Evolutionary conservation across 2,329 filamentous ascomycete species (phyloP), one percentile per base, ranked within the genome.

Genomic region (Nannizziopsis arthrosporioides): DNA sequence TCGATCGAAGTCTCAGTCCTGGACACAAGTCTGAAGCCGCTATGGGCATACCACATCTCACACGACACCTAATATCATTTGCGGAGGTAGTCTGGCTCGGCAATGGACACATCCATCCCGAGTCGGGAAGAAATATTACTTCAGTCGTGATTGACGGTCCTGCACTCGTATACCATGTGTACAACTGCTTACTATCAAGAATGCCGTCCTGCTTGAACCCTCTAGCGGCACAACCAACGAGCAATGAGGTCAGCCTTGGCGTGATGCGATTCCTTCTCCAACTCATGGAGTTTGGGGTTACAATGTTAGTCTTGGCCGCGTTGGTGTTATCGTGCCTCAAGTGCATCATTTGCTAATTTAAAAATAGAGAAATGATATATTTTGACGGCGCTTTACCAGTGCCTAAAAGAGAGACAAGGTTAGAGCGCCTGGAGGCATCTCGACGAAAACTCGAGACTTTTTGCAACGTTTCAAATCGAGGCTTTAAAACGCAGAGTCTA

Each of bases 321-420:
- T 14, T 15, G 15, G 11, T 6, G 18, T 14, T 8, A 22, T 12
- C 37, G 27, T 8, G 27, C n/a, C 2, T 40, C 5, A 7, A 32
- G 19, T 19, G 5, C 5, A 17, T 32, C 9, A 5, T 30, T 5
- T 12, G 22, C 48, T 50, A 17, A 50, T 12, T n/a, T 44, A 38
- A 31, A 44, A 9, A 30, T 55, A 85, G 81, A 55, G 68, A 77
- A 50, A 78, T 74, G 41, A 84, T 95, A 46, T 88, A 83, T 61
- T 95, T 96, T 57, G 90, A 96, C 63, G 88, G 88, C 11, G 81
- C 78, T 48, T 72, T 96, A 1, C 90, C 90, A 0, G 50, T 62
- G 0, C 64, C 71, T 3, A 94, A 94, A 61, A 72, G 74, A 31
- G 61, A 67, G 0, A 77, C 79, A 5, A 76, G 87, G 3, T 66